Conservation (phyloP, 1,139 yeast species). For the Debaryomycetaceae sp. region DNA sequence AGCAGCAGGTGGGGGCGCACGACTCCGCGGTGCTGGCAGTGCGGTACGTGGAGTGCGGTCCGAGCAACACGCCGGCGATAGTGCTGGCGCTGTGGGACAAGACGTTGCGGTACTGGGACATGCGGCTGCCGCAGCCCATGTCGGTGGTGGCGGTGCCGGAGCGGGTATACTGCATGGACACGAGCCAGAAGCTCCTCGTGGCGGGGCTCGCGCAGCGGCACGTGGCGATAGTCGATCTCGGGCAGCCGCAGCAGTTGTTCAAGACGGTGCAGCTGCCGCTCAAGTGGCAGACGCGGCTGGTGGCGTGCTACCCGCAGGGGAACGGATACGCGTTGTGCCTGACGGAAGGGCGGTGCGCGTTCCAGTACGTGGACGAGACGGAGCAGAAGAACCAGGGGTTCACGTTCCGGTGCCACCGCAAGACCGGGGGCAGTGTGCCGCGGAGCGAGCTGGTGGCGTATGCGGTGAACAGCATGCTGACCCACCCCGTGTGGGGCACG, state of each 20-base stretch:
- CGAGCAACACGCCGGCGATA: constrained; percentile 68
- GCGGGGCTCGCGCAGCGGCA: constrained; percentile 92
- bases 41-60: constrained; percentile 74
- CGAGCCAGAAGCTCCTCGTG: constrained; percentile 69
- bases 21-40: constrained; percentile 71
- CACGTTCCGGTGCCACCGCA: constrained; percentile 91
- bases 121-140: constrained; percentile 77
- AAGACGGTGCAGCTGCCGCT: constrained; percentile 70
- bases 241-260: constrained; percentile 76
- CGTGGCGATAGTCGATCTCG: constrained; percentile 63
- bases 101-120: constrained; percentile 88
- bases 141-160: constrained; percentile 80
- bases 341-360: constrained; percentile 95
- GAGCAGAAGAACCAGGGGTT: constrained; percentile 68
- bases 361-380: constrained; percentile 80
- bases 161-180: constrained; percentile 84
- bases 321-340: constrained; percentile 91
- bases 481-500: constrained; percentile 88
- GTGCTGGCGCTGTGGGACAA: constrained; percentile 98
- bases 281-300: constrained; percentile 79
- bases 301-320: constrained; percentile 80
- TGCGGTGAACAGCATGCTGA: constrained; percentile 68
- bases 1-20: constrained; percentile 79
- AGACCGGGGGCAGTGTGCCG: constrained; percentile 17
- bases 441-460: constrained; percentile 45